Base-by-base conservation (phyloP, 2,329 filamentous ascomycete species). In the Xenoacremonium recifei region DNA sequence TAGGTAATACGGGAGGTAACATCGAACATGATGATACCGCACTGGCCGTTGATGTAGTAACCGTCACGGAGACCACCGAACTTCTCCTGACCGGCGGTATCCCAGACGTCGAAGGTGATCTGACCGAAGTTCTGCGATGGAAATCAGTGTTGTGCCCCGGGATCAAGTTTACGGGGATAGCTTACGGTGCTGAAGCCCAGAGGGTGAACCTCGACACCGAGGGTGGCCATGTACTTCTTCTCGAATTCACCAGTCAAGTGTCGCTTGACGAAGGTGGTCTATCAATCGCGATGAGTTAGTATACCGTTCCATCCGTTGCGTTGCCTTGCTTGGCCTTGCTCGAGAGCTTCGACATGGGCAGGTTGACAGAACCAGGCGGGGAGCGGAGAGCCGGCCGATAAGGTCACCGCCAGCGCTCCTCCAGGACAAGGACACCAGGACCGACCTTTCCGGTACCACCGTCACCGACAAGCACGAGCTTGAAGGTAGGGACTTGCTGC, bases 21-120 rank as follows among this genome's bases (percentile, higher is more conserved):
- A 73, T 99, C 92, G 73, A 99, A 99, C 92, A 99, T 99, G 85
- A 99, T 97, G 80, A 99, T 96, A 77, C 93, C 92, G 74, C 92
- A 97, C 77, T 97, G 92, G 66, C 92, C 92, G 79, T 96, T 96
- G 82, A 99, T 99, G 81, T 99, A 99, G 85, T 99, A 99, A 61
- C 92, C 92, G 75, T 99, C 92, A 78, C 92, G 89, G 65, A 99
- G 89, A 81, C 92, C 92, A 73, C 92, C 92, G 59, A 99, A 99
- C 84, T 97, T 99, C 82, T 99, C 92, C 77, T 99, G 92, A 62
- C 92, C 92, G 61, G 92, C 92, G 53, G 92, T 99, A 71, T 99
- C 92, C 92, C 92, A 99, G 61, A 97, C 93, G 70, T 99, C 92
- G 78, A 99, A 99, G 78, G 95, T 89, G 66, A 99, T 96, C 64